Conservation (phyloP, 345 rosid genomes). For the Aquilaria sinensis region DNA sequence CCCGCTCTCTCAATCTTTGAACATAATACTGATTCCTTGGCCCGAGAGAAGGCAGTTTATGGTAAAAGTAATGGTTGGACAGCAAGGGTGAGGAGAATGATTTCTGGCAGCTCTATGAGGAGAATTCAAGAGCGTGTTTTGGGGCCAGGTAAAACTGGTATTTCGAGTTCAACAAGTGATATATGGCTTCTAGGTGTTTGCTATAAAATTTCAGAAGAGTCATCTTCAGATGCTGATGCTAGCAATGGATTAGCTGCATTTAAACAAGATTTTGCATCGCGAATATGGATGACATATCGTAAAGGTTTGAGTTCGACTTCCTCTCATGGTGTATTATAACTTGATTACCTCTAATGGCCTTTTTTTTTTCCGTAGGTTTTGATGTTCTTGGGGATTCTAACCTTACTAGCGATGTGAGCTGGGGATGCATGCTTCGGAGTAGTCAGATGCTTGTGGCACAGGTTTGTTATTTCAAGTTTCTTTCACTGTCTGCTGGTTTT, state of each 20-base stretch:
- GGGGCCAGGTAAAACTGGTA: conserved; percentile 61
- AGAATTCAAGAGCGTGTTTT: conserved; percentile 81
- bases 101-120: conserved; percentile 77
- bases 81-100: conserved; percentile 55
- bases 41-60: conserved; percentile 33
- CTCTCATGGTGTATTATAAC: not conserved
- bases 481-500: conserved; percentile 5
- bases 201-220: conserved; percentile 55
- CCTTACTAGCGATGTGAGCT: conserved; percentile 62
- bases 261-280: conserved; percentile 65
- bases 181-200: conserved; percentile 83
- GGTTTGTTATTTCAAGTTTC: conserved; percentile 24
- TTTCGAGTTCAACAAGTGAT: conserved; percentile 54
- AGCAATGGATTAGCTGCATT: conserved; percentile 48
- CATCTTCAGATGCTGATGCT: conserved; percentile 30
- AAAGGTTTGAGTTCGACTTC: conserved; percentile 50
- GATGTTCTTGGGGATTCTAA: conserved; percentile 60
- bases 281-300: conserved; percentile 75
- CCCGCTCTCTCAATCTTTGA: conserved; percentile 70
- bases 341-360: conserved; percentile 7
- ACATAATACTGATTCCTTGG: conserved; percentile 34
- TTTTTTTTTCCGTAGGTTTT: conserved; percentile 49
- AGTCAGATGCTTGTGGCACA: conserved; percentile 98
- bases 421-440: conserved; percentile 99
- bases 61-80: conserved; percentile 60